phyloP scores from a whole-genome alignment of 768 basidiomycete species.

The Boletus sp. region DNA sequence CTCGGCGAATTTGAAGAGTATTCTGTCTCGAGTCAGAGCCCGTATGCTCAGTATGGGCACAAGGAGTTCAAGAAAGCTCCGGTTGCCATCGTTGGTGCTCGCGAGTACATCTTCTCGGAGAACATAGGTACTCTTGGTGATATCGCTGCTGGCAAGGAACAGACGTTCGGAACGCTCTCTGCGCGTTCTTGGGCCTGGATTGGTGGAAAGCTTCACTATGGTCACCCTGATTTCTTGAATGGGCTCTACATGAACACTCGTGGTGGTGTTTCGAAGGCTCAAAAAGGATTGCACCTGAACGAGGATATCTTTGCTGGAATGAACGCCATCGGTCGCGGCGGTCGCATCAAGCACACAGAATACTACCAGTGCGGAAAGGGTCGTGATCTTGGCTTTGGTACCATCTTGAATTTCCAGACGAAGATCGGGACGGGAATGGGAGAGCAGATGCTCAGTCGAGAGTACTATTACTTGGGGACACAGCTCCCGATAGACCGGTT shows the following conservation, averaged over 20 bases:
- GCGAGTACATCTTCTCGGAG: slow-evolving; percentile 99
- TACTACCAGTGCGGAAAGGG: slow-evolving; percentile 99
- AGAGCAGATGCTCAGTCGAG: slow-evolving; percentile 98
- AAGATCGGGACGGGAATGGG: slow-evolving; percentile 99
- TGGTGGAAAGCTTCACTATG: slow-evolving; percentile 97
- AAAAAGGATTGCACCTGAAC: slow-evolving; percentile 98
- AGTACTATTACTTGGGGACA: slow-evolving; percentile 98
- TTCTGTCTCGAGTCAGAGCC: slow-evolving; percentile 77
- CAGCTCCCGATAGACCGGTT: slow-evolving; percentile 98
- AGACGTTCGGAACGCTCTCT: slow-evolving; percentile 98
- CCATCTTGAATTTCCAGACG: slow-evolving; percentile 98
- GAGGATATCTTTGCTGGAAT: slow-evolving; percentile 99
- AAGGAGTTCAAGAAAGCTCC: slow-evolving; percentile 87
- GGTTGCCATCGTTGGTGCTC: slow-evolving; percentile 95
- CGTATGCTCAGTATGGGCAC: slow-evolving; percentile 87
- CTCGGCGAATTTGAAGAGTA: slow-evolving; percentile 98
- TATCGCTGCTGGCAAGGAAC: slow-evolving; percentile 98
- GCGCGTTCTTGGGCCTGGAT: slow-evolving; percentile 96
- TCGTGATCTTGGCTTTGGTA: slow-evolving; percentile 97
- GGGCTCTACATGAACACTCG: slow-evolving; percentile 97
- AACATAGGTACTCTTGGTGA: slow-evolving; percentile 99
- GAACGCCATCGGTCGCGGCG: slow-evolving; percentile 96
- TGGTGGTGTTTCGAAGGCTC: slow-evolving; percentile 97
- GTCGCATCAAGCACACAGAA: slow-evolving; percentile 97
- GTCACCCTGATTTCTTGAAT: slow-evolving; percentile 99